phyloP scores from a whole-genome alignment of 1,139 yeast genomes.

The Taiozyma sp. region DNA sequence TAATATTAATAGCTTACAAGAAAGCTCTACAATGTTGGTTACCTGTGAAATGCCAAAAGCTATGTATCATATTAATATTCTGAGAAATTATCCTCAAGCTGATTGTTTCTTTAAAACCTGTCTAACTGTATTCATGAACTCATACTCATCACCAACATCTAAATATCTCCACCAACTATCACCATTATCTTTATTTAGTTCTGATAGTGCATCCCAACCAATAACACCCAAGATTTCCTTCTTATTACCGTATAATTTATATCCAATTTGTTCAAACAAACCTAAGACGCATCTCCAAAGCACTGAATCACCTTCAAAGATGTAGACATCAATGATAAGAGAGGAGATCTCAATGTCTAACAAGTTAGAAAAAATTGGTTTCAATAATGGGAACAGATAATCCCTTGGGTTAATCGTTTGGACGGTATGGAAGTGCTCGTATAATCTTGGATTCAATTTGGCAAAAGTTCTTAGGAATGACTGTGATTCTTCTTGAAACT shows the following conservation, averaged over 20 bases:
- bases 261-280: constrained; percentile 40
- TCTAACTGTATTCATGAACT: constrained; percentile 40
- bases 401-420: constrained; percentile 32
- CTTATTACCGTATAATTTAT: constrained; percentile 46
- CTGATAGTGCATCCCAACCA: constrained; percentile 26
- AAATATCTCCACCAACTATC: constrained; percentile 27
- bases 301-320: constrained; percentile 57
- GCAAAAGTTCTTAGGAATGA: constrained; percentile 45
- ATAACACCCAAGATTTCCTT: constrained; percentile 37
- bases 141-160: constrained; percentile 45
- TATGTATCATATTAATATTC: neutral
- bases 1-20: neutral
- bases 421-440: constrained; percentile 41
- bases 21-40: neutral
- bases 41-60: neutral
- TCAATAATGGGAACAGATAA: constrained; percentile 33
- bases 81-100: neutral
- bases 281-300: constrained; percentile 44
- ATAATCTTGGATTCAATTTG: constrained; percentile 38
- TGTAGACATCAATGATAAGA: constrained; percentile 47
- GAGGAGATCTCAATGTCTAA: constrained; percentile 32
- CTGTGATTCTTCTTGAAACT: constrained; percentile 27
- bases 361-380: constrained; percentile 32
- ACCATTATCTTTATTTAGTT: constrained; percentile 13
- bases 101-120: constrained; percentile 25